Percentiles rank a stretch among this genome's conserved stretches.
Evolutionary conservation across 1,139 yeast species (phyloP).

Genomic region (Geotrichum citri-aurantii): DNA sequence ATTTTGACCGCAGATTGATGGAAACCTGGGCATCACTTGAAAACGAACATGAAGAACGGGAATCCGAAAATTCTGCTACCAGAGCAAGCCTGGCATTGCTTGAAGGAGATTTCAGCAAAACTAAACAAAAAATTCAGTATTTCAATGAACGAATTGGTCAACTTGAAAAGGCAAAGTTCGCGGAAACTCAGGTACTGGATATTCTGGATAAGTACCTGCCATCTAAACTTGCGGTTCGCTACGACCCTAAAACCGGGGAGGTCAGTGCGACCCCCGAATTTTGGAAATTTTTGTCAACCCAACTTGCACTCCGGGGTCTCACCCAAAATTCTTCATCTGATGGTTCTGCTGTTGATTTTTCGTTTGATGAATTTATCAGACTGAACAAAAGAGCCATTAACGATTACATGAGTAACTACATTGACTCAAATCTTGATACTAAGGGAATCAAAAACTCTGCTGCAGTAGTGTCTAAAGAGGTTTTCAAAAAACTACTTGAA

Average conservation of each 20-base stretch:
- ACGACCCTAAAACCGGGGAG: constrained; percentile 12
- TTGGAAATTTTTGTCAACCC: constrained; percentile 15
- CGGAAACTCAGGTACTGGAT: constrained; percentile 7
- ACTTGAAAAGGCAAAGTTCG: constrained; percentile 10
- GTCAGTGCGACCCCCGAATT: constrained; percentile 17
- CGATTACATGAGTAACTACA: constrained; percentile 6
- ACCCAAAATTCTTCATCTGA: background rate
- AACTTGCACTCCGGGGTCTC: constrained; percentile 5
- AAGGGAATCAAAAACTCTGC: constrained; percentile 4
- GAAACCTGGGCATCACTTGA: constrained; percentile 2
- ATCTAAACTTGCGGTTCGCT: constrained; percentile 9
- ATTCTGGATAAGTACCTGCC: constrained; percentile 15
- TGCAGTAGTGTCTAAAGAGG: constrained; percentile 11
- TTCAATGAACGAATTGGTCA: constrained; percentile 11
- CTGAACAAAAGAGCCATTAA: constrained; percentile 11
- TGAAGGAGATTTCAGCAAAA: background rate
- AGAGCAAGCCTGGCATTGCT: background rate
- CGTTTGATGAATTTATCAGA: constrained; percentile 14
- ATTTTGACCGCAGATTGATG: constrained; percentile 6
- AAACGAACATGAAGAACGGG: constrained; percentile 7
- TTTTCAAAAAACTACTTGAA: constrained; percentile 9
- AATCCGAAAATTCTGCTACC: background rate
- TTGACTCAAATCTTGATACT: background rate
- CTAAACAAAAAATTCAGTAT: constrained; percentile 6
- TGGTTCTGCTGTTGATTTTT: background rate